Evolutionary conservation across 768 basidiomycete species (phyloP), one percentile per base, ranked within the genome.

Genomic region (Lanmaoa pseudosensibilis): DNA sequence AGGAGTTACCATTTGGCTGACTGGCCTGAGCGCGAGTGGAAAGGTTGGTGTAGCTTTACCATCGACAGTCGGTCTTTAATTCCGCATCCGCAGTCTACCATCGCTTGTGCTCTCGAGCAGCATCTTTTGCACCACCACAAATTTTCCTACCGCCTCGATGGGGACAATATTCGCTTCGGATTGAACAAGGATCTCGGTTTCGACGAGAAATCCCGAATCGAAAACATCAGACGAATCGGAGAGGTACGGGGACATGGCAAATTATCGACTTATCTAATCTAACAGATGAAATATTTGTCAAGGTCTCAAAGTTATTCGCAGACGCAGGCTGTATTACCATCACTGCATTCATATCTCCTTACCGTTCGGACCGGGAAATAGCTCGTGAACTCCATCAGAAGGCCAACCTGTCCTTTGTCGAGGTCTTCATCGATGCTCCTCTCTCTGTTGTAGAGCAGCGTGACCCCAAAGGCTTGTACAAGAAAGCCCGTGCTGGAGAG

Each of bases 341-440:
- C 69, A 96, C 97, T 18, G 95, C 97, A 13, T 99, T 99, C 77
- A 99, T 99, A 73, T 98, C 97, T 1, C 97, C 97, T n/a, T 98
- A 98, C 75, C 80, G 83, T 47, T 82, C 85, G 15, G 96, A 99
- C 77, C 86, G 97, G 34, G 80, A 83, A 13, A 70, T 87, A 46
- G 97, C 92, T 21, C 85, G 97, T 43, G 77, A 86, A 56, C 79
- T 98, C 30, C 96, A 99, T 73, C 80, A 83, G 46, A 78, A 83
- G 48, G 79, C 84, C 2, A 78, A 80, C 18, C 74, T 98, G 41
- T 84, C 86, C 38, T 98, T 99, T 73, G 69, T 99, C 57, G 97
- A 99, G 75, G 94, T 98, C 38, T 99, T 87, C 66, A 80, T 98
- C 46, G 96, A 98, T 73, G 96, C 94, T 0, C 93, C 96, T 7